Percentiles rank a stretch among this genome's conserved stretches.
Evolutionary conservation across 768 basidiomycete genomes (phyloP).

Genomic region (Collybia sordida): DNA sequence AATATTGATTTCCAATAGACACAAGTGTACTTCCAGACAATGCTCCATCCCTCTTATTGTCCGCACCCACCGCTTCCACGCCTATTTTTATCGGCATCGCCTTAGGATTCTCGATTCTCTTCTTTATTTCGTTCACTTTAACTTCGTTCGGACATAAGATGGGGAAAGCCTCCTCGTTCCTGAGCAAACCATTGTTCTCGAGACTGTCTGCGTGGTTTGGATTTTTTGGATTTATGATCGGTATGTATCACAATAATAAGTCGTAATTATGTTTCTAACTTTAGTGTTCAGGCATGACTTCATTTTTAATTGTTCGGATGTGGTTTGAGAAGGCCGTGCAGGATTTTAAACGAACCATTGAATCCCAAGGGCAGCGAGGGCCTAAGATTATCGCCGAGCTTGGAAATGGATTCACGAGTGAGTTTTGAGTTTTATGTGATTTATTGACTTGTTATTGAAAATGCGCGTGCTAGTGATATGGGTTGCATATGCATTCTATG

Average conservation of each 20-base stretch:
- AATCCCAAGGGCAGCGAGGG: constrained; percentile 47
- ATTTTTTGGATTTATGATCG: constrained; percentile 72
- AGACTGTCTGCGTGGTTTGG: constrained; percentile 71
- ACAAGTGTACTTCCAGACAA: constrained; percentile 59
- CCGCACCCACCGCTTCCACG: constrained; percentile 59
- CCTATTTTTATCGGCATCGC: constrained; percentile 65
- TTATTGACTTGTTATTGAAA: constrained; percentile 1
- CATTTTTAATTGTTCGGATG: constrained; percentile 74
- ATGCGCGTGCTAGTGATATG: constrained; percentile 64
- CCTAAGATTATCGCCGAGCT: constrained; percentile 60
- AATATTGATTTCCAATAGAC: constrained; percentile 37
- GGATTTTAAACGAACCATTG: constrained; percentile 71
- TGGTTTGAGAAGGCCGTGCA: constrained; percentile 79
- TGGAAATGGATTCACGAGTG: constrained; percentile 78
- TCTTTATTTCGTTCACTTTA: constrained; percentile 65
- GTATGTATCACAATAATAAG: constrained; percentile 29
- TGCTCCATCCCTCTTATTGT: constrained; percentile 54
- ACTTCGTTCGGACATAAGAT: constrained; percentile 68
- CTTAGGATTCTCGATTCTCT: constrained; percentile 53
- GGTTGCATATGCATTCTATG: constrained; percentile 76
- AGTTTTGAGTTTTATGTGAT: constrained; percentile 23
- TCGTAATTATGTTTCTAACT: constrained; percentile 2
- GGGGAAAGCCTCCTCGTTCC: constrained; percentile 43
- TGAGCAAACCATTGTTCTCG: constrained; percentile 61
- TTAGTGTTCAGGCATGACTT: constrained; percentile 50